These are phyloP conservation scores for Pseudozyma pruni DNA, from an alignment of 1,284 basidiomycete genomes.

Conservation along the genomic window DNA sequence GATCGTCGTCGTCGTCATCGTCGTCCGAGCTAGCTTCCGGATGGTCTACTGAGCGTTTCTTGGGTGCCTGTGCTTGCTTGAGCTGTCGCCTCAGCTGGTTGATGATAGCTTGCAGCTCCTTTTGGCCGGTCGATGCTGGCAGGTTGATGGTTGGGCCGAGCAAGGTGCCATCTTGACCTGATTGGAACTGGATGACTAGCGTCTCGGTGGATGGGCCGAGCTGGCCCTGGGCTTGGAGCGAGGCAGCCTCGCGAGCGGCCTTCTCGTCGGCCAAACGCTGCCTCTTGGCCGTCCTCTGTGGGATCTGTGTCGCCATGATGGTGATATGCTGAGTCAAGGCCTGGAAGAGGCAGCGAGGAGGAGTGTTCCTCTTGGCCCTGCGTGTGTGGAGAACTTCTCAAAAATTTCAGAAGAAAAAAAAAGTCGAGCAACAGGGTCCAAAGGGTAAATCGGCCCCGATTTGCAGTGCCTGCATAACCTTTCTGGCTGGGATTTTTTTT, in stretches of 20 bases:
- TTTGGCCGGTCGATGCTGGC: conserved; percentile 60
- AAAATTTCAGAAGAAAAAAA: conserved; percentile 24
- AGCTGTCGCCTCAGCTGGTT: conserved; percentile 60
- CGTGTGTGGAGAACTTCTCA: conserved; percentile 31
- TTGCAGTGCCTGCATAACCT: not conserved
- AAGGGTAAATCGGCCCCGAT: conserved; percentile 27
- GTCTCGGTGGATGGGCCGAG: conserved; percentile 57
- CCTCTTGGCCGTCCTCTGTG: conserved; percentile 56
- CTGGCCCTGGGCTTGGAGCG: conserved; percentile 49
- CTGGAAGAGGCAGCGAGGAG: not conserved
- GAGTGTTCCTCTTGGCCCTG: not conserved
- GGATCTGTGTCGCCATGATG: conserved; percentile 62
- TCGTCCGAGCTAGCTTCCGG: conserved; percentile 41
- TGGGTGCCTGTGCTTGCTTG: conserved; percentile 33
- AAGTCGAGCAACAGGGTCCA: conserved; percentile 24
- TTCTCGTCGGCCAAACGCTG: conserved; percentile 51
- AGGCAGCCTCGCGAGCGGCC: conserved; percentile 42
- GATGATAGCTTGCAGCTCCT: conserved; percentile 60
- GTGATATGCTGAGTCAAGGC: not conserved
- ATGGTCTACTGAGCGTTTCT: conserved; percentile 41
- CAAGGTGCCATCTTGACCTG: conserved; percentile 55
- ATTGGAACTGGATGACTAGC: conserved; percentile 64
- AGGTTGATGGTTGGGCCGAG: conserved; percentile 64
- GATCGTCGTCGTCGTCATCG: conserved; percentile 64
- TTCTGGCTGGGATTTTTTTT: conserved; percentile 11